Evolutionary conservation across 2,329 filamentous ascomycete species (phyloP), one percentile per base, ranked within the genome.

Genomic region (Fusarium napiforme): DNA sequence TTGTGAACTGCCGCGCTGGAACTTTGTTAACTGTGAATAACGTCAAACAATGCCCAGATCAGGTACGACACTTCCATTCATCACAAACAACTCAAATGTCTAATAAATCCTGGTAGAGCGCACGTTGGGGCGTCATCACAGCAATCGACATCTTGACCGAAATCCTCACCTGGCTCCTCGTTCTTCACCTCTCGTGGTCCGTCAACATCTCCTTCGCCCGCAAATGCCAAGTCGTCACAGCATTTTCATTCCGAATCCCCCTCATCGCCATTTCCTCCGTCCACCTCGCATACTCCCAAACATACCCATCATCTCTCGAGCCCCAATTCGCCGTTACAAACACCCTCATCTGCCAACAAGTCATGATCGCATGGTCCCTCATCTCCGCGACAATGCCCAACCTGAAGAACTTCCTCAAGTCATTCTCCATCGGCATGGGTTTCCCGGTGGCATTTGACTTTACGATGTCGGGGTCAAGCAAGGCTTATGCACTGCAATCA

Each of bases 381-480:
- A 67, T 76, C 9, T 76, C 74, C 1, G 74, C 74, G 1, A 76
- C 74, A 0, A 53, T 76, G 19, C 74, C 74, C 0, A 76, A 76
- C 21, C 49, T 76, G 0, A 76, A 76, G 42, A 76, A 73, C 49
- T 76, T 76, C 5, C 53, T 76, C 15, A 75, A 75, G 15, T 76
- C 74, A 0, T 76, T 76, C 30, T 75, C 70, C 0, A 73, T 76
- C 9, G 74, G 74, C 0, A 75, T 76, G 74, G 72, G 72, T 2
- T 76, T 76, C 19, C 73, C 73, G 2, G 23, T 75, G 1, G 66
- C 69, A 7, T 73, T 71, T 1, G 67, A 73, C 9, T 58, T 58
- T 7, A 75, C 47, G 1, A 52, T 64, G 15, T 60, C 64, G 10
- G 50, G 61, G 7, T 40, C 60, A 21, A 56, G 60, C 49, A 50